Conservation (phyloP, 2,329 filamentous ascomycete genomes). For the Arachnomyces sp. region DNA sequence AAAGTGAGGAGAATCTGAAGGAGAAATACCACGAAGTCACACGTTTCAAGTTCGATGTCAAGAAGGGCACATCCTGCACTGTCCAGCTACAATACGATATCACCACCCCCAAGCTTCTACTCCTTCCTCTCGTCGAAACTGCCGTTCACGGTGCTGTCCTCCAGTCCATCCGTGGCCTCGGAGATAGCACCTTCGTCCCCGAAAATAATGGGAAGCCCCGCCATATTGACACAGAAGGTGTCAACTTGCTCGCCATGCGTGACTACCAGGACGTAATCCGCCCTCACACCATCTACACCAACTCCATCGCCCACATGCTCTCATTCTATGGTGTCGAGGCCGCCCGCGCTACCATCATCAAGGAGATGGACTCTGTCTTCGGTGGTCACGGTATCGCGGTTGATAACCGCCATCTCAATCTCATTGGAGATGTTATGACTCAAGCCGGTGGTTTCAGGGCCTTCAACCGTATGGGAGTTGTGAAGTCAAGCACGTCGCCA, state of each 20-base stretch:
- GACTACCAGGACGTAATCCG: constrained; percentile 78
- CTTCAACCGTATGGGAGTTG: constrained; percentile 83
- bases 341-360: constrained; percentile 75
- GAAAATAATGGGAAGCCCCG: constrained; percentile 42
- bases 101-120: constrained; percentile 77
- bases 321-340: constrained; percentile 87
- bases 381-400: constrained; percentile 83
- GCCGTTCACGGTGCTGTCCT: constrained; percentile 72
- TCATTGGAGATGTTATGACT: constrained; percentile 99
- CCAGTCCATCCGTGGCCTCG: constrained; percentile 74
- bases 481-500: constrained; percentile 70
- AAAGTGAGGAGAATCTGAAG: no score
- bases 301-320: constrained; percentile 83
- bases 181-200: constrained; percentile 60
- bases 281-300: constrained; percentile 77
- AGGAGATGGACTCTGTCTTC: constrained; percentile 80
- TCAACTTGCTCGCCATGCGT: constrained; percentile 87
- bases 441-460: constrained; percentile 78
- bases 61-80: constrained; percentile 63
- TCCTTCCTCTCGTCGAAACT: constrained; percentile 81
- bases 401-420: constrained; percentile 82
- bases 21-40: constrained; percentile 56
- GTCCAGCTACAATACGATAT: constrained; percentile 77
- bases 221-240: constrained; percentile 67
- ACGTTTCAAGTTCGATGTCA: constrained; percentile 71